These are phyloP conservation scores for Paradendryphiella salina DNA, from an alignment of 2,329 filamentous ascomycete genomes.

Conservation along the genomic window DNA sequence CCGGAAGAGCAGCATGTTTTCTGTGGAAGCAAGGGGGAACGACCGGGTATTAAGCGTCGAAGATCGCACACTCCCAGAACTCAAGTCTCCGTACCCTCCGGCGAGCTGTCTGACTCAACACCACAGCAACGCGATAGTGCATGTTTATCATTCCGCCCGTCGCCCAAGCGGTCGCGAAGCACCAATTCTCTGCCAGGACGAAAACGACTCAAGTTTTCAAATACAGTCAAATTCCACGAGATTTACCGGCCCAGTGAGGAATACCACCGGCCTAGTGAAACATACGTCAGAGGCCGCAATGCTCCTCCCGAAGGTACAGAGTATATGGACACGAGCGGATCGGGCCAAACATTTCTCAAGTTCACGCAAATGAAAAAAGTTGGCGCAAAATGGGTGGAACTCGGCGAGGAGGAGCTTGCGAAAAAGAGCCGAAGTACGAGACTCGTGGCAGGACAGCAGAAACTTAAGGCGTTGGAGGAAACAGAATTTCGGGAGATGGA, in stretches of 20 bases:
- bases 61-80: slow-evolving; percentile 10
- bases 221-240: slow-evolving; percentile 23
- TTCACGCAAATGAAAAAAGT: slow-evolving; percentile 33
- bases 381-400: slow-evolving; percentile 28
- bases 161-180: slow-evolving; percentile 12
- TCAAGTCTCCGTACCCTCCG: neutral
- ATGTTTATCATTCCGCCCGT: slow-evolving; percentile 6
- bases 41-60: slow-evolving; percentile 11
- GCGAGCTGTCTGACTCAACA: neutral
- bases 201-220: slow-evolving; percentile 28
- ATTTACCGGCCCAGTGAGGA: slow-evolving; percentile 21
- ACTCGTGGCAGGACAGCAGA: neutral
- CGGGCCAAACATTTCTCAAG: slow-evolving; percentile 19
- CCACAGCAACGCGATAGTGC: neutral
- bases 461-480: neutral
- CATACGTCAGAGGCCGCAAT: slow-evolving; percentile 34
- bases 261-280: slow-evolving; percentile 22
- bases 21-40: slow-evolving; percentile 1
- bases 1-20: neutral
- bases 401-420: slow-evolving; percentile 22
- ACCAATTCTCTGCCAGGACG: slow-evolving; percentile 6
- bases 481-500: neutral
- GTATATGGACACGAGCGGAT: slow-evolving; percentile 38
- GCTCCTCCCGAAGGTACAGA: slow-evolving; percentile 29
- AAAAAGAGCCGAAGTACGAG: slow-evolving; percentile 3